Conservation (phyloP, 2,329 filamentous ascomycete species). For the Teratosphaeria destructans region DNA sequence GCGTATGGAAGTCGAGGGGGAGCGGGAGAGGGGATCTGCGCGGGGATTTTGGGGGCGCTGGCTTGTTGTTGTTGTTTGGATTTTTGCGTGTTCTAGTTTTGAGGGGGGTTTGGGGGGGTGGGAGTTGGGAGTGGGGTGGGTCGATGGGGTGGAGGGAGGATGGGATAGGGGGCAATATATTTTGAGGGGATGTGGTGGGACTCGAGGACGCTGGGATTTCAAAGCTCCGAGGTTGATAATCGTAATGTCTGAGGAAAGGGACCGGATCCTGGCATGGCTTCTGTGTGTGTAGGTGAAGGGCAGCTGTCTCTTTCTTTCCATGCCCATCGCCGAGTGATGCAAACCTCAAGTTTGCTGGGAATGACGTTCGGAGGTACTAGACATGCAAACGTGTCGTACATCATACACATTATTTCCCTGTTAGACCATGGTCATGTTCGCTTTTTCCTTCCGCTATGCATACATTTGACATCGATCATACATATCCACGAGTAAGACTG, state of each 20-base stretch:
- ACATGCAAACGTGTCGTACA: not conserved
- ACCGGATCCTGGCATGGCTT: not conserved
- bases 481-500: not conserved
- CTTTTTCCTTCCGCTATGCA: not conserved
- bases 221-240: not conserved
- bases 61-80: constrained; percentile 44
- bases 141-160: not conserved
- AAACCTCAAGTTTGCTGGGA: too few species aligned
- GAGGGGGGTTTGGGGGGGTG: not conserved
- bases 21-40: constrained; percentile 31
- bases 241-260: not conserved
- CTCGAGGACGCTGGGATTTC: not conserved
- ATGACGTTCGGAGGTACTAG: too few species aligned
- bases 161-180: not conserved
- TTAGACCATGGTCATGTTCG: not conserved
- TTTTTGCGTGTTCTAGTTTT: constrained; percentile 1
- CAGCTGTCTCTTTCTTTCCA: too few species aligned
- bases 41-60: constrained; percentile 36
- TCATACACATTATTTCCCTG: not conserved
- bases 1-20: constrained; percentile 13
- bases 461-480: not conserved
- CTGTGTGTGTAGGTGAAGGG: too few species aligned
- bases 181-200: not conserved
- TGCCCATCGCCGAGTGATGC: too few species aligned
- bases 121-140: not conserved